Percentiles rank a stretch among this genome's conserved stretches.
phyloP scores from a whole-genome alignment of 2,329 filamentous ascomycete species.

The Clonostachys chloroleuca region DNA sequence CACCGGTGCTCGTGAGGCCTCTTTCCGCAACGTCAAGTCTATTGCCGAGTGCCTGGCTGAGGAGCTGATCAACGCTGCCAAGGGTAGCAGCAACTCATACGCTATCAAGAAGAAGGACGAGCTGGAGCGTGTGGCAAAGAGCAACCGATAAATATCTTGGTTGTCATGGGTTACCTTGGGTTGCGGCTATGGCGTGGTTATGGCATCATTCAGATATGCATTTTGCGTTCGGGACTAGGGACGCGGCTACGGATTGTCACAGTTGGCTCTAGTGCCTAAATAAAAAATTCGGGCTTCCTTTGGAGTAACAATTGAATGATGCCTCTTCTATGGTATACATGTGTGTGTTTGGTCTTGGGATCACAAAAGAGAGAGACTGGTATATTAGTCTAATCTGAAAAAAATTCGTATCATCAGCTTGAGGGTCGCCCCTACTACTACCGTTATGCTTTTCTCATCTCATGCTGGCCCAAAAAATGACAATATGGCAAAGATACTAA shows the following conservation, averaged over 20 bases:
- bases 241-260: slow-evolving; percentile 38
- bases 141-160: slow-evolving; percentile 83
- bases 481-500: no score
- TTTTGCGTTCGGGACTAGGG: slow-evolving; percentile 42
- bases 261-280: slow-evolving; percentile 36
- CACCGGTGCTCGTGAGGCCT: slow-evolving; percentile 96
- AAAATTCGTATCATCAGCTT: background rate
- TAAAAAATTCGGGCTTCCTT: slow-evolving; percentile 33
- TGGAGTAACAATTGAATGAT: slow-evolving; percentile 26
- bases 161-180: slow-evolving; percentile 7
- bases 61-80: slow-evolving; percentile 99
- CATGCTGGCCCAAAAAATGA: background rate
- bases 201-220: slow-evolving; percentile 41
- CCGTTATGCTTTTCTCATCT: background rate
- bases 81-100: slow-evolving; percentile 99
- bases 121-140: slow-evolving; percentile 99
- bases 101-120: slow-evolving; percentile 99
- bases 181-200: slow-evolving; percentile 36
- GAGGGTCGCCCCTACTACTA: background rate
- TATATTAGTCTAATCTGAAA: background rate
- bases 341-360: background rate
- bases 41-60: slow-evolving; percentile 99
- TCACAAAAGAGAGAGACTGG: background rate
- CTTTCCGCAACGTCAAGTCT: slow-evolving; percentile 99
- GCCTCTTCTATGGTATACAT: background rate